Conservation (phyloP, 2,329 filamentous ascomycete genomes). For the Sporothrix pseudoabietina region DNA sequence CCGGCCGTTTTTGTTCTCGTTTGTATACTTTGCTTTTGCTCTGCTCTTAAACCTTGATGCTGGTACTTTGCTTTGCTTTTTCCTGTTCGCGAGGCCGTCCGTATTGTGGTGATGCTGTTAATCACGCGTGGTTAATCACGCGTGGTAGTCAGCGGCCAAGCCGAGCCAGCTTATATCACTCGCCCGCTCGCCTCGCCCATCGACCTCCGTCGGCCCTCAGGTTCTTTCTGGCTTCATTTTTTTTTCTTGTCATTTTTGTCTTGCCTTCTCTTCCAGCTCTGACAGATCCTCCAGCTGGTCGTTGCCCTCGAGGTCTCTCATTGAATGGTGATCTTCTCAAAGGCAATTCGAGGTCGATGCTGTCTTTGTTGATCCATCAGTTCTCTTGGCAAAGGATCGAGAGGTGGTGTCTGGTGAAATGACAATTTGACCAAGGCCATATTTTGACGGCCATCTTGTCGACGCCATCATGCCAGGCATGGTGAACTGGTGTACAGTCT, state of each 20-base stretch:
- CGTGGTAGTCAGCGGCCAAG: conserved; percentile 2
- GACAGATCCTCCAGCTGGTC: neutral
- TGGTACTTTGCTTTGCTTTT: neutral
- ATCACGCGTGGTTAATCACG: conserved; percentile 4
- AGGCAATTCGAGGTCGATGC: neutral
- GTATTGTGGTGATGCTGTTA: neutral
- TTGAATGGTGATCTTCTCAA: neutral
- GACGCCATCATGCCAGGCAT: neutral
- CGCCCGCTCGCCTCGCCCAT: neutral
- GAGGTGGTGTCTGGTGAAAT: neutral
- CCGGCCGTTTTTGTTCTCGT: neutral
- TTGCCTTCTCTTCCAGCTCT: too few relatives aligned
- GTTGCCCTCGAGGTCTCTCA: neutral
- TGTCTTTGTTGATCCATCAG: conserved; percentile 5
- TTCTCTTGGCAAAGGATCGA: neutral
- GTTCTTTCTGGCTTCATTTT: neutral
- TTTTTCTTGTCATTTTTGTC: neutral
- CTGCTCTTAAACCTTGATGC: neutral
- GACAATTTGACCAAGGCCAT: neutral
- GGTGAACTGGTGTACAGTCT: neutral
- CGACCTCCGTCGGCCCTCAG: neutral
- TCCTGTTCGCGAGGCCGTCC: neutral
- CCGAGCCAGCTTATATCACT: conserved; percentile 16
- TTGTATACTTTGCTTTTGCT: neutral
- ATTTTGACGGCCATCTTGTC: neutral